Percentiles rank a stretch among this genome's conserved stretches.
phyloP scores from a whole-genome alignment of 2,329 filamentous ascomycete genomes.

The Didymella arachidicola region DNA sequence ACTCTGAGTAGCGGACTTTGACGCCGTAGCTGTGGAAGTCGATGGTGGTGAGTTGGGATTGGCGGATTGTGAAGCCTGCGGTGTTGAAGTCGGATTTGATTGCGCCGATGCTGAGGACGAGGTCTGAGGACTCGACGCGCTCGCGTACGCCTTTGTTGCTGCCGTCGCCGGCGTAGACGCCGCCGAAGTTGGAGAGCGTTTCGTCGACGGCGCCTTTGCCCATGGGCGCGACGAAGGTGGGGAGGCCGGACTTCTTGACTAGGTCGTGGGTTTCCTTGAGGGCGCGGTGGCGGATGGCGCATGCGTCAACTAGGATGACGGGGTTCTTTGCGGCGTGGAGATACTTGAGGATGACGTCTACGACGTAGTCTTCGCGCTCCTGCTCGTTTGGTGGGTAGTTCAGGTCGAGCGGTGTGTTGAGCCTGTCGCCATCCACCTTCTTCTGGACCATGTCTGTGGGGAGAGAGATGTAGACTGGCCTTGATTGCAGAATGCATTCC shows the following conservation, averaged over 20 bases:
- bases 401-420: slow-evolving; percentile 76
- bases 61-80: slow-evolving; percentile 80
- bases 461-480: slow-evolving; percentile 84
- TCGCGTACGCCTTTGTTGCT: slow-evolving; percentile 70
- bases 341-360: slow-evolving; percentile 77
- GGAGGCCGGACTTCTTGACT: slow-evolving; percentile 75
- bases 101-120: slow-evolving; percentile 74
- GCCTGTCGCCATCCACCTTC: slow-evolving; percentile 76
- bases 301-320: slow-evolving; percentile 82
- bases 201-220: slow-evolving; percentile 87
- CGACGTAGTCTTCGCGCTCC: slow-evolving; percentile 81
- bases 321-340: slow-evolving; percentile 77
- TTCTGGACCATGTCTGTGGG: slow-evolving; percentile 81
- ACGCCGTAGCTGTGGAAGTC: slow-evolving; percentile 80
- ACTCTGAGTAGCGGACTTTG: slow-evolving; percentile 78
- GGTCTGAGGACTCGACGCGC: slow-evolving; percentile 72
- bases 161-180: slow-evolving; percentile 83
- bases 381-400: slow-evolving; percentile 69
- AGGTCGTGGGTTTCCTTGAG: slow-evolving; percentile 76
- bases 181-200: slow-evolving; percentile 75
- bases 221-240: slow-evolving; percentile 89
- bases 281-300: slow-evolving; percentile 78
- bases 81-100: slow-evolving; percentile 83
- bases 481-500: slow-evolving; percentile 75
- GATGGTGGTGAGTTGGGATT: slow-evolving; percentile 78